Conservation (phyloP, 108 stramenopile species). For the Nitzschia palea region DNA sequence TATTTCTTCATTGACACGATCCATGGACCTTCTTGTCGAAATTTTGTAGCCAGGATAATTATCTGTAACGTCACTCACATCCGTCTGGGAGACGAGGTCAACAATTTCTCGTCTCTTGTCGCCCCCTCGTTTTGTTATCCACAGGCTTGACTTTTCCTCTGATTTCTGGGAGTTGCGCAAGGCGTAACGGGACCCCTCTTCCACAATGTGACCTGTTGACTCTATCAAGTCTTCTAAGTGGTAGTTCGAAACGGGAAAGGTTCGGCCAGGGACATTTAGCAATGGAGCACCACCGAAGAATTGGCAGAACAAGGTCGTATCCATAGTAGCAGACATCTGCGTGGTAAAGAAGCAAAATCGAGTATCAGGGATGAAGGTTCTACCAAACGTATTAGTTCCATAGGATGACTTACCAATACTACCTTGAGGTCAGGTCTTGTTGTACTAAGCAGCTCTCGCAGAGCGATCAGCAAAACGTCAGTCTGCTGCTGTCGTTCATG, state of each 20-base stretch:
- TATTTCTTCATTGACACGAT: slow-evolving; percentile 67
- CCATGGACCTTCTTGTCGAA: slow-evolving; percentile 68
- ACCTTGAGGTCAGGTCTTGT: slow-evolving; percentile 71
- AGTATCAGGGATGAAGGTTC: not conserved
- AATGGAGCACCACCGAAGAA: slow-evolving; percentile 77
- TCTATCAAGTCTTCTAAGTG: slow-evolving; percentile 87
- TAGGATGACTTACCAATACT: slow-evolving; percentile 43
- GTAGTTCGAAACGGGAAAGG: slow-evolving; percentile 74
- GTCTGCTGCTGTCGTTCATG: slow-evolving; percentile 78
- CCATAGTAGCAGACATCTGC: slow-evolving; percentile 93
- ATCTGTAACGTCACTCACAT: slow-evolving; percentile 40
- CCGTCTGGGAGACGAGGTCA: slow-evolving; percentile 27
- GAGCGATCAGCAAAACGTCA: slow-evolving; percentile 89
- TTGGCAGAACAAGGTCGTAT: slow-evolving; percentile 69
- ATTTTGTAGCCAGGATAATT: slow-evolving; percentile 61
- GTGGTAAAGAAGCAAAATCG: not conserved
- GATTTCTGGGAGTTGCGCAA: slow-evolving; percentile 17
- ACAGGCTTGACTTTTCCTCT: slow-evolving; percentile 43
- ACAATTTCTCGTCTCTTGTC: slow-evolving; percentile 66
- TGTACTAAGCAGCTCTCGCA: slow-evolving; percentile 66
- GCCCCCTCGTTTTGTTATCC: slow-evolving; percentile 63
- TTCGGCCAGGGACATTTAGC: slow-evolving; percentile 78
- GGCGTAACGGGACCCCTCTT: slow-evolving; percentile 76
- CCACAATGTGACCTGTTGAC: slow-evolving; percentile 77
- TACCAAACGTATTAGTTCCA: not conserved